Base-by-base conservation (phyloP, 2,329 filamentous ascomycete species). In the Pseudocercospora fijiensis region DNA sequence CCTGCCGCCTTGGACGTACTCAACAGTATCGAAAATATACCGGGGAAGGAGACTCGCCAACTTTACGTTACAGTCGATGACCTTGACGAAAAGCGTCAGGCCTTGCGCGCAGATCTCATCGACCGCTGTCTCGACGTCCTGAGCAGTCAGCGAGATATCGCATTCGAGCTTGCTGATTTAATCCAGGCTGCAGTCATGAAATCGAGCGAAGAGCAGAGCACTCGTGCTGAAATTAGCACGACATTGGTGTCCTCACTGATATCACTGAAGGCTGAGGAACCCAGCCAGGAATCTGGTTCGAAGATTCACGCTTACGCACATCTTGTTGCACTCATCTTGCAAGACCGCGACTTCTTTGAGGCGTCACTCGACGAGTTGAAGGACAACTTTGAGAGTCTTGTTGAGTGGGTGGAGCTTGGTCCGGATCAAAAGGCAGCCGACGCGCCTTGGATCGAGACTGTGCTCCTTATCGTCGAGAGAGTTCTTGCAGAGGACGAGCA, bases 251-350 rank as follows among this genome's bases (percentile, higher is more conserved):
- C 90, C 71, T 96, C 92, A 0, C 80, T 99, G 11, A 89, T 96
- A 55, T 88, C 86, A 9, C 76, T 88, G 57, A 83, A 86, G 71
- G 82, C 81, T 67, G 84, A 85, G 52, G 84, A 84, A 28, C 67
- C 67, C 8, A 73, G 67, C 49, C 67, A 72, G 45, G 83, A 86
- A 64, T 81, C 85, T 69, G 84, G 85, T 47, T 85, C 86, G 72
- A 94, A 92, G 75, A 87, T 99, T 69, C 90, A 92, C 20, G 91
- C 95, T 1, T 96, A 96, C 78, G 92, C 95, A 18, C 94, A 99
- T 77, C 83, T 99, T 13, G 82, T 99, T 10, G 95, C 92, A 3
- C 81, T 99, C 41, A 86, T 98, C 59, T 84, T 98, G 18, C 92
- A 96, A 73, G 90, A 96, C 63, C 86, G 84, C 33, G 79, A 85